Base-by-base conservation (phyloP, 768 basidiomycete species). In the Dioszegia hungarica region DNA sequence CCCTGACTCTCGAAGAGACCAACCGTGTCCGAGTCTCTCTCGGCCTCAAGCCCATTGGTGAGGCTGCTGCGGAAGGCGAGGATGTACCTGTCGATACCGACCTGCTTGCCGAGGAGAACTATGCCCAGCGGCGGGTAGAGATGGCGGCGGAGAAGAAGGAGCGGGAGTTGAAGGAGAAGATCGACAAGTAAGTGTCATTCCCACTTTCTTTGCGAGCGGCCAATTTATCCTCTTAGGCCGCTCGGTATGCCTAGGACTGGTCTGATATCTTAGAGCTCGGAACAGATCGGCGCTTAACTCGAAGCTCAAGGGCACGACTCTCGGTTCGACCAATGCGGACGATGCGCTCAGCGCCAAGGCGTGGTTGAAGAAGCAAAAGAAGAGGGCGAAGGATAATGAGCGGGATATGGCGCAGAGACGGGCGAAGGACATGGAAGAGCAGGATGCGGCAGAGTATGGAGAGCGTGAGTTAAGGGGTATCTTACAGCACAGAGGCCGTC, bases 331-430 rank as follows among this genome's bases (percentile, higher is more conserved):
- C 67, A 81, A 80, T 72, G 54, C 54, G 17, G 68, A 70, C 34
- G 68, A 70, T 47, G 38, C 33, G n/a, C 89, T 90, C 66, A 84
- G 88, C 64, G 83, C 91, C 20, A 74, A 88, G 59, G 86, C 86
- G 76, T 99, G 94, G 94, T 80, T 94, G 73, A 98, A 90, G 79
- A 82, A 81, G 75, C 86, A 81, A 73, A 94, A 93, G 81, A 95
- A 90, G 81, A 56, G 62, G 29, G 68, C 70, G 12, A 75, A 74
- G 62, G 38, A 67, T 46, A 82, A 82, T 64, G 91, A 90, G 72
- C 91, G 86, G 77, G 88, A 92, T 72, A 80, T 94, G 12, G 91
- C 87, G 33, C 83, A 81, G 74, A 88, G 88, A 74, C 81, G 91
- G 47, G 85, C 87, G 68, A 80, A 85, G 67, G 90, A 93, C 75